These are phyloP conservation scores for Rubia yunnanensis DNA, from an alignment of 257 asterid genomes.

Conservation along the genomic window DNA sequence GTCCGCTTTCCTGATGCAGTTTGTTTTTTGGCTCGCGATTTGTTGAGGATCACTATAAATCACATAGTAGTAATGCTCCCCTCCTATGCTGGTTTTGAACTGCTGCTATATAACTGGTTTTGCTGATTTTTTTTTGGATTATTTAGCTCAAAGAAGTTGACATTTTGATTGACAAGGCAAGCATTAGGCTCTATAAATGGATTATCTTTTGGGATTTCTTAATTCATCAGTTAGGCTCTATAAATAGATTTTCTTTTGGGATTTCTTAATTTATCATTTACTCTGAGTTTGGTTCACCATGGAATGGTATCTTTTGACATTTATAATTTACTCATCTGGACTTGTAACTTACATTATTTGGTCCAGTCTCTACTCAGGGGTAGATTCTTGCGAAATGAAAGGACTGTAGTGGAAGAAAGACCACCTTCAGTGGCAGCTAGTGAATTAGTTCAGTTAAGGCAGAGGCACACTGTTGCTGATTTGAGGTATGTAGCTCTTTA, in stretches of 20 bases:
- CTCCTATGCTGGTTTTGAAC: background rate
- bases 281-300: background rate
- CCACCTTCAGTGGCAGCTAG: conserved; percentile 66
- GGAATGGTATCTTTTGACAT: background rate
- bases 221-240: background rate
- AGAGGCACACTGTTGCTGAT: conserved; percentile 85
- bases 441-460: conserved; percentile 84
- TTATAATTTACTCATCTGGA: background rate
- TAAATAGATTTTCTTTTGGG: background rate
- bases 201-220: background rate
- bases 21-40: background rate
- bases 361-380: conserved; percentile 88
- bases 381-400: conserved; percentile 76
- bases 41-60: background rate
- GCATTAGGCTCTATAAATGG: background rate
- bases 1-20: no score
- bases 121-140: no score
- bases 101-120: background rate
- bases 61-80: background rate
- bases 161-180: background rate
- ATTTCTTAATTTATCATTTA: background rate
- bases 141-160: background rate
- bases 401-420: conserved; percentile 67
- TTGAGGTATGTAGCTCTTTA: conserved; percentile 51
- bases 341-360: conserved; percentile 13